Percentiles rank a stretch among this genome's conserved stretches.
phyloP scores from a whole-genome alignment of 208 protist genomes.

The Leishmania amazonensis region DNA sequence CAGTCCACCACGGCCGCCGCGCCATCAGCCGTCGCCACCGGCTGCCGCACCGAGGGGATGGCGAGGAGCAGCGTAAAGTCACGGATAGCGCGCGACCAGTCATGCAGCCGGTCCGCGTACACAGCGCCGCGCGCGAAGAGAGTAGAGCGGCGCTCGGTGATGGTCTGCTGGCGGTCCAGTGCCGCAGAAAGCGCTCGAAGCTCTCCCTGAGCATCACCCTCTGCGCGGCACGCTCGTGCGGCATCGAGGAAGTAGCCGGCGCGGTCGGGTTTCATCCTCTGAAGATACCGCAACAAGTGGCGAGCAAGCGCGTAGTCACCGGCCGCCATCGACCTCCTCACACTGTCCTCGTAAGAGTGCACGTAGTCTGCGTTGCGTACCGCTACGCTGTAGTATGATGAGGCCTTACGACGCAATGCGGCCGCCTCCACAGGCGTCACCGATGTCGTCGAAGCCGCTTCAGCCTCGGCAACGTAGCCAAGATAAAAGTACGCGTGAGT shows the following conservation, averaged over 20 bases:
- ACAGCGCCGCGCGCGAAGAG: conserved; percentile 78
- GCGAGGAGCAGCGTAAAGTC: conserved; percentile 79
- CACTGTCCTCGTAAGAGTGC: conserved; percentile 62
- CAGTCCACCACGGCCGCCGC: conserved; percentile 31
- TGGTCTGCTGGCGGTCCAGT: conserved; percentile 64
- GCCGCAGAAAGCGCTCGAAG: conserved; percentile 71
- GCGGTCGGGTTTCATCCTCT: conserved; percentile 53
- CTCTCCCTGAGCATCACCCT: conserved; percentile 49
- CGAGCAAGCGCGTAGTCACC: conserved; percentile 60
- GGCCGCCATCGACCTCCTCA: conserved; percentile 47
- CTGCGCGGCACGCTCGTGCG: conserved; percentile 61
- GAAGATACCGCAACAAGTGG: conserved; percentile 64
- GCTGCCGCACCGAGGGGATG: conserved; percentile 31
- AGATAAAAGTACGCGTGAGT: conserved; percentile 86
- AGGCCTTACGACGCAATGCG: conserved; percentile 37
- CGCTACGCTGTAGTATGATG: conserved; percentile 46
- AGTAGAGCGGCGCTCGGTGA: conserved; percentile 52
- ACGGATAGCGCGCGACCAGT: conserved; percentile 73
- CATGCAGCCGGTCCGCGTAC: conserved; percentile 51
- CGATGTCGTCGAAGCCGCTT: conserved; percentile 6
- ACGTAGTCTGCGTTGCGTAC: conserved; percentile 55
- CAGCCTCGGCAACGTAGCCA: conserved; percentile 47
- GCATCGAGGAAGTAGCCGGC: conserved; percentile 68
- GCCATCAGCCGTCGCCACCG: not conserved
- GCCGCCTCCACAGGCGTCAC: conserved; percentile 6